Percentiles rank a stretch among this genome's conserved stretches.
Evolutionary conservation across 371 early-diverging fungal species (phyloP).

Genomic region (Saksenaea oblongispora): DNA sequence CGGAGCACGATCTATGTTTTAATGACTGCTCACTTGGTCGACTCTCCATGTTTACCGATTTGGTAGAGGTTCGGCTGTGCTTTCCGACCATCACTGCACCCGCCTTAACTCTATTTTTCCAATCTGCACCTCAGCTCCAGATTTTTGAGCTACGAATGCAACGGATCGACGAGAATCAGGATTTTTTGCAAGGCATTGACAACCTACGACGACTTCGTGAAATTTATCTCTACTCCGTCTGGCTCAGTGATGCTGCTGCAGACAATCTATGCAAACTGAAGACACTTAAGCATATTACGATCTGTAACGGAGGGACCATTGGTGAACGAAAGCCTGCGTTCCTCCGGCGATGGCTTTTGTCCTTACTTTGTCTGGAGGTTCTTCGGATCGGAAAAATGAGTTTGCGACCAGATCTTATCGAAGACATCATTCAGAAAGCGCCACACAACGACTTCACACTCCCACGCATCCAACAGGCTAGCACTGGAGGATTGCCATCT

Average conservation of each 20-base stretch:
- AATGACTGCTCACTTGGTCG: constrained; percentile 4
- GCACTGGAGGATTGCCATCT: neutral
- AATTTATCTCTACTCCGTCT: constrained; percentile 9
- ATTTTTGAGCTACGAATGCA: constrained; percentile 18
- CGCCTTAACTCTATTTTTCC: constrained; percentile 10
- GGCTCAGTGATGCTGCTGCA: constrained; percentile 11
- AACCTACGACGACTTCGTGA: constrained; percentile 1
- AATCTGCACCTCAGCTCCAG: constrained; percentile 4
- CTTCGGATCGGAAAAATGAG: constrained; percentile 10
- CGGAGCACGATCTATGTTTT: constrained; percentile 16
- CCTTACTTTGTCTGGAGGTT: neutral
- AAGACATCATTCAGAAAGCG: constrained; percentile 10
- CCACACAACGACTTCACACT: neutral
- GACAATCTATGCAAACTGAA: neutral
- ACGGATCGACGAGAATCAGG: neutral
- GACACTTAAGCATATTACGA: constrained; percentile 2
- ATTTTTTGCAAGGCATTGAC: constrained; percentile 7
- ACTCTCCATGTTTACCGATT: constrained; percentile 8
- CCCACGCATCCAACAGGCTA: neutral
- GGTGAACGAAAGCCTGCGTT: constrained; percentile 11
- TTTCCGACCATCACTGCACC: constrained; percentile 12
- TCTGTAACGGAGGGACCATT: constrained; percentile 13
- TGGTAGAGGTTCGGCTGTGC: constrained; percentile 21
- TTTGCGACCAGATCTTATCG: constrained; percentile 10
- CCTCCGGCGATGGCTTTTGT: constrained; percentile 9